Conservation (phyloP, 352 stramenopile genomes). For the Elongisporangium prolatum region DNA sequence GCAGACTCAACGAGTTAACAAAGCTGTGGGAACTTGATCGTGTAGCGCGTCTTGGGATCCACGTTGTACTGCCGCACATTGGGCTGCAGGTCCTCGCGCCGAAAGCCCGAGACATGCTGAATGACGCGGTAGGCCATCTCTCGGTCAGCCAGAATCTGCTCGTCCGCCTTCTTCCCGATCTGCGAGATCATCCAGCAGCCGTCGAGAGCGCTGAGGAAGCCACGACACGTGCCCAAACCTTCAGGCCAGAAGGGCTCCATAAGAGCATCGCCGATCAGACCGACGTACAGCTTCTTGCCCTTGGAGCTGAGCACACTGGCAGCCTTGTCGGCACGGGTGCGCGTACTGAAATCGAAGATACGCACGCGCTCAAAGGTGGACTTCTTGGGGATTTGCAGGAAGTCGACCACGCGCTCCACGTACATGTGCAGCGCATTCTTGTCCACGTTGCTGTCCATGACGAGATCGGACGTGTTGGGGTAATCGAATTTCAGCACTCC, state of each 20-base stretch:
- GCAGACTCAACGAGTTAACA: constrained; percentile 17
- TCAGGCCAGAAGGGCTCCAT: constrained; percentile 87
- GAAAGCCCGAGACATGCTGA: constrained; percentile 72
- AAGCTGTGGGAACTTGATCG: constrained; percentile 64
- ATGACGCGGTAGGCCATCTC: constrained; percentile 75
- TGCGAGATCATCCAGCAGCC: constrained; percentile 74
- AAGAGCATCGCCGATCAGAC: constrained; percentile 71
- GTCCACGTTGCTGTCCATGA: constrained; percentile 69
- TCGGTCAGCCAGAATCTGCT: constrained; percentile 66
- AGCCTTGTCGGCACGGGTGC: constrained; percentile 69
- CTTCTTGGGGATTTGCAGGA: constrained; percentile 69
- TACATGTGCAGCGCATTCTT: constrained; percentile 51
- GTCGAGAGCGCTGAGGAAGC: constrained; percentile 77
- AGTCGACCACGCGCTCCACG: constrained; percentile 61
- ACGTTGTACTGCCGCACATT: constrained; percentile 82
- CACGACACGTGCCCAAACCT: constrained; percentile 73
- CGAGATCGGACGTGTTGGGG: constrained; percentile 51
- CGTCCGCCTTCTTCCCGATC: constrained; percentile 62
- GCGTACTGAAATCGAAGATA: constrained; percentile 83
- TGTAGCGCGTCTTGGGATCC: constrained; percentile 72
- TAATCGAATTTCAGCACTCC: constrained; percentile 70
- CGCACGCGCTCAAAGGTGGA: constrained; percentile 58
- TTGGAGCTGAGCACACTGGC: constrained; percentile 57
- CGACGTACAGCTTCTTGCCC: constrained; percentile 77
- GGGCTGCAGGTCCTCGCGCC: constrained; percentile 69